Evolutionary conservation across 2,329 filamentous ascomycete genomes (phyloP), one percentile per base, ranked within the genome.

Genomic region (Fusarium aywerte): DNA sequence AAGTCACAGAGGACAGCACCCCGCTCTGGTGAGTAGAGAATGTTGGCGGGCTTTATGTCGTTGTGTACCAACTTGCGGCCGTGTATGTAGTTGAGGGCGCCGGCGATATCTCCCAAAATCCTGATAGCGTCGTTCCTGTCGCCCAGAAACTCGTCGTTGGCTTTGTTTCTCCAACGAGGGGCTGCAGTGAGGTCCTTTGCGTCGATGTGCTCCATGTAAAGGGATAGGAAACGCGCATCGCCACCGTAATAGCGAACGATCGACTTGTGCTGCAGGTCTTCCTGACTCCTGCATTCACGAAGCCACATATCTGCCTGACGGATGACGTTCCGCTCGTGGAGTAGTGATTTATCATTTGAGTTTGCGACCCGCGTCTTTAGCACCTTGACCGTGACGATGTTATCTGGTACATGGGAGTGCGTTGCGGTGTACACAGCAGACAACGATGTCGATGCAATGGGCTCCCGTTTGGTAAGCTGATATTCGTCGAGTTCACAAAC

Each of bases 171-270:
- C 86, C 85, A 88, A 10, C 80, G 77, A 36, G 80, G 78, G 48
- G 79, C 76, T 29, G 80, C 79, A 1, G 83, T 81, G 35, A 89
- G 77, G 65, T 88, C 86, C 42, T 81, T 81, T 13, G 84, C 85
- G 52, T 87, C 84, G 6, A 88, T 80, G 60, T 87, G 84, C 72
- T 88, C 86, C 86, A 89, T 88, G 70, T 87, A 88, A 11, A 88
- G 74, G 4, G 85, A 86, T 35, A 89, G 75, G 70, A 85, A 87
- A 32, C 86, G 83, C 8, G 86, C 86, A 67, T 88, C 86, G 35
- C 86, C 85, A 10, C 85, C 85, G 59, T 87, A 86, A 51, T 87
- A 80, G 21, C 82, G 81, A 57, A 87, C 85, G 61, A 88, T 88
- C 50, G 84, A 87, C 61, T 84, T 78, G 74, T 88, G 85, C 60